Base-by-base conservation (phyloP, 176 grass and related monocot species). In the Zoysia pacifica region DNA sequence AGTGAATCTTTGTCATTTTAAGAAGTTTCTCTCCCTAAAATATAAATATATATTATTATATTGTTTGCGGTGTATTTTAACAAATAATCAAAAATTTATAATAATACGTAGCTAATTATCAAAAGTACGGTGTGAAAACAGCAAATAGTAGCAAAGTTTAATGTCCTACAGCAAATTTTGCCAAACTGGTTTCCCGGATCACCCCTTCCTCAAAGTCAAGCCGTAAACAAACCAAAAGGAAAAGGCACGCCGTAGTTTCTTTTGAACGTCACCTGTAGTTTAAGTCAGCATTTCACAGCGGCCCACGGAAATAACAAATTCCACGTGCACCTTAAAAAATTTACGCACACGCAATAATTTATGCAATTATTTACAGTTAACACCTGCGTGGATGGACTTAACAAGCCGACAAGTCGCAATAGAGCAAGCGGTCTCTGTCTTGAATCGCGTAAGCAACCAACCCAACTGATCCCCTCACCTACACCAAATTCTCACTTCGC, bases 401-500 rank as follows among this genome's bases (percentile, higher is more conserved):
- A 43, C 14, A 5, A 20, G 53, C 46, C 62, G 40, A 75, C 69
- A 84, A 79, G 66, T 11, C 15, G 55, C 46, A 28, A 28, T 28
- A 28, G 28, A 28, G 28, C 28, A 28, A 28, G 28, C 11, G 4
- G 79, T 70, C 84, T 43, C 10, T 72, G 50, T 79, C 81, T 79
- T 61, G 52, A 74, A 72, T 54, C 12, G 28, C 72, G 45, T 53
- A 63, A 82, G 56, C 66, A 71, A 72, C 66, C 18, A n/a, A 44
- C 48, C 68, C 62, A 9, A 7, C 44, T 18, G 65, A 55, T 63
- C 40, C 48, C 72, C 66, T 45, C 45, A 15, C 47, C 48, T 28
- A 0, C 28, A 15, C 65, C 64, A 44, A 46, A 20, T 59, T 18
- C 2, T 6, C 8, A 7, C n/a, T 20, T 15, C 58, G 58, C 58